Conservation (phyloP, 805 yeast genomes). For the Candida vaughaniae region DNA sequence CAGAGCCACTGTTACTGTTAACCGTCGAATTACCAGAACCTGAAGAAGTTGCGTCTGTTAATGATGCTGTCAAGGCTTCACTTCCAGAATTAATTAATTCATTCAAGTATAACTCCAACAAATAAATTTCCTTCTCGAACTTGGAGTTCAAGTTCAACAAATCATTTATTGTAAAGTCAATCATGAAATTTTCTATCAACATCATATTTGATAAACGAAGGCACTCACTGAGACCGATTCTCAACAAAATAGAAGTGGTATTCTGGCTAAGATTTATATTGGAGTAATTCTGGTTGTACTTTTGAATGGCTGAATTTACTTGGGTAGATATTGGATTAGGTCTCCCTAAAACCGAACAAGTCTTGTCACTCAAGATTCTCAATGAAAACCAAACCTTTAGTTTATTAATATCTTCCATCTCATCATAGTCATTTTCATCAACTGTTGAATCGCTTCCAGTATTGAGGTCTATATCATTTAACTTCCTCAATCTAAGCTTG, state of each 20-base stretch:
- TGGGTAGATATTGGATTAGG: constrained; percentile 54
- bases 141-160: constrained; percentile 37
- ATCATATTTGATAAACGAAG: constrained; percentile 48
- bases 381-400: constrained; percentile 52
- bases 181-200: constrained; percentile 52
- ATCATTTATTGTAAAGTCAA: constrained; percentile 42
- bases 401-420: constrained; percentile 33
- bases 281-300: constrained; percentile 18
- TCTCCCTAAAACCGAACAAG: constrained; percentile 52
- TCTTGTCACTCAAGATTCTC: constrained; percentile 45
- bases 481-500: constrained; percentile 21
- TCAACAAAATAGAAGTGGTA: constrained; percentile 33
- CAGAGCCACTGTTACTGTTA: not conserved
- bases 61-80: not conserved
- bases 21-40: not conserved
- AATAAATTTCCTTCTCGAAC: constrained; percentile 43
- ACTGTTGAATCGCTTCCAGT: constrained; percentile 11
- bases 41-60: not conserved
- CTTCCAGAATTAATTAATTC: constrained; percentile 9
- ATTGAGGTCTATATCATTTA: constrained; percentile 11
- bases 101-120: constrained; percentile 19
- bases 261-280: constrained; percentile 18
- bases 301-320: constrained; percentile 29
- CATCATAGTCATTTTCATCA: constrained; percentile 29
- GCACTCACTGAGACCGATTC: constrained; percentile 50